A percentile compares a stretch with the other conserved stretches of the same genome.
These are phyloP conservation scores for Plantago lanceolata DNA, from an alignment of 305 asterid species.

Conservation along the genomic window DNA sequence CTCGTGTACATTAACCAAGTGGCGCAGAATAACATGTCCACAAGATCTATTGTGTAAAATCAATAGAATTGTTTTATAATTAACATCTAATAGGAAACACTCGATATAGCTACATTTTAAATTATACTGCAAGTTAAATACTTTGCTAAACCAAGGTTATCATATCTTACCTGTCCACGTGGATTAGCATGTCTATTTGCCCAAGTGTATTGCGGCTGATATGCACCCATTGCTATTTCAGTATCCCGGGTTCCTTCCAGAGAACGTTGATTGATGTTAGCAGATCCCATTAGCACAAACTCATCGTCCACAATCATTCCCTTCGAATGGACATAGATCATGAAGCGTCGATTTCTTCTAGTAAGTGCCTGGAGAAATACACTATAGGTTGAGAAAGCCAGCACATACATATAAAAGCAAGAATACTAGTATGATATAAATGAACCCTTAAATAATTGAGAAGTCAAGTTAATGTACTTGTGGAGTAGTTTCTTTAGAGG, in stretches of 20 bases:
- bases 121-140: background rate
- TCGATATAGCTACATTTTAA: background rate
- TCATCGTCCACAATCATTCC: slow-evolving; percentile 83
- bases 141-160: background rate
- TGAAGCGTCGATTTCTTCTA: slow-evolving; percentile 49
- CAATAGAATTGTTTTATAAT: no score
- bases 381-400: slow-evolving; percentile 4
- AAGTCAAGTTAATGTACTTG: slow-evolving; percentile 33
- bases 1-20: background rate
- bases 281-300: slow-evolving; percentile 59
- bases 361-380: slow-evolving; percentile 34
- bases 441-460: background rate
- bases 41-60: background rate
- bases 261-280: slow-evolving; percentile 74
- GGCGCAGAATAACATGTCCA: background rate
- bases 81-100: background rate
- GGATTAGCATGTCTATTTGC: slow-evolving; percentile 39
- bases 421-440: background rate
- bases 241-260: slow-evolving; percentile 68
- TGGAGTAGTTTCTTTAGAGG: slow-evolving; percentile 36
- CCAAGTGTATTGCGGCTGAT: slow-evolving; percentile 70
- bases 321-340: slow-evolving; percentile 77
- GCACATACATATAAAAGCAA: slow-evolving; percentile 16
- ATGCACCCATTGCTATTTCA: slow-evolving; percentile 70
- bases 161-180: slow-evolving; percentile 46